Base-by-base conservation (phyloP, 257 asterid species). In the Cynanchum wilfordii region DNA sequence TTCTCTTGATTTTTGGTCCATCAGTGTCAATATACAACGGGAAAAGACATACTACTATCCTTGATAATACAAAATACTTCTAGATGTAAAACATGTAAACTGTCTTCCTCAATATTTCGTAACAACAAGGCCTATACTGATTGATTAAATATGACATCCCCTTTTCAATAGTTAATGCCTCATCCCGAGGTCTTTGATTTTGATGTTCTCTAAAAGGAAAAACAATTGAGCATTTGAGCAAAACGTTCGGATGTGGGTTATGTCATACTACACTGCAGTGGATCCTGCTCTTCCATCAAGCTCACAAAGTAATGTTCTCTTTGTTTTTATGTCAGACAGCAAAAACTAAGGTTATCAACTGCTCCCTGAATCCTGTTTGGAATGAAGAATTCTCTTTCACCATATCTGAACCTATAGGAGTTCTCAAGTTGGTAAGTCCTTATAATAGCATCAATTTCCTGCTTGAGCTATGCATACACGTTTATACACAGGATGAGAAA, bases 321-420 rank as follows among this genome's bases (percentile, higher is more conserved):
- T 64, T 54, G 12, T 54, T 71, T 82, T 79, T 38, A 24, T 70
- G 68, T 59, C 81, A 85, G 89, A 82, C 80, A 29, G 79, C 76
- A 64, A 85, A 85, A 75, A 85, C 89, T 71, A 82, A 82, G 72
- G 85, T 82, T 62, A 80, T 80, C 78, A 82, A 70, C 30, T 60
- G 84, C 78, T 78, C 84, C 73, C 87, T 85, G 38, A 80, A 85
- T 79, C 89, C 89, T 64, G 78, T 77, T 58, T 85, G 89, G 89
- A 85, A 85, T 74, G 87, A 85, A 78, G 89, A 85, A 63, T 79
- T 85, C 51, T 73, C 72, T 64, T 80, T 85, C 84, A 30, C 87
- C 20, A 68, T 85, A 59, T 59, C 85, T 3, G 85, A 85, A 29
- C 84, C 85, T 16, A 56, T 67, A 68, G 83, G 76, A 24, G 76